Base-by-base conservation (phyloP, 2,329 filamentous ascomycete species). In the Penicillium concentricum region DNA sequence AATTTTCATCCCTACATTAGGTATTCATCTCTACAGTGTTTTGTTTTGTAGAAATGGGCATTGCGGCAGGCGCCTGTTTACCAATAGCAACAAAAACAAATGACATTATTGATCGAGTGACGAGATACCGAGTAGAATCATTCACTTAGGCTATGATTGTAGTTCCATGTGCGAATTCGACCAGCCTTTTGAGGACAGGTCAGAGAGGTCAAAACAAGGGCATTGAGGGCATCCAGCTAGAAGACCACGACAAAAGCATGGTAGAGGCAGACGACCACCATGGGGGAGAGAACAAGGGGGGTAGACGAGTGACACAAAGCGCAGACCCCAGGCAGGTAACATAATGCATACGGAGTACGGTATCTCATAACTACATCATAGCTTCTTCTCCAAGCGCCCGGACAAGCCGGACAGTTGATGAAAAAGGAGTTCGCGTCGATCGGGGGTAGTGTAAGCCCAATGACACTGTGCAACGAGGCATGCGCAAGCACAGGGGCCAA, bases 361-460 rank as follows among this genome's bases (percentile, higher is more conserved):
- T n/a, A n/a, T n/a, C n/a, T n/a, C n/a, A n/a, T n/a, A n/a, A n/a
- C n/a, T n/a, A n/a, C n/a, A n/a, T n/a, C n/a, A n/a, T n/a, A n/a
- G 5, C n/a, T 69, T 78, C 82, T 86, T 86, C 85, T 76, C 83
- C 81, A 79, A 81, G 70, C 65, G 74, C 70, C 73, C 74, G 77
- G 77, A 63, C 75, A 74, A 79, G 78, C 82, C 78, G 77, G 66
- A 71, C 68, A 61, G 67, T 78, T 76, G 84, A 86, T 82, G 84
- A 84, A 84, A 75, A 75, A 39, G 8, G 37, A 70, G 59, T 70
- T 89, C 84, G 87, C 87, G 81, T 88, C 85, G 74, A 83, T 83
- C 80, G 80, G 85, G 84, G 81, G 78, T 82, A 89, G 87, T 89
- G 87, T 85, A 82, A 87, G 84, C 85, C 85, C 81, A 80, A 81